These are phyloP conservation scores for Carpinus viminea DNA, from an alignment of 306 rosid species.

Conservation along the genomic window DNA sequence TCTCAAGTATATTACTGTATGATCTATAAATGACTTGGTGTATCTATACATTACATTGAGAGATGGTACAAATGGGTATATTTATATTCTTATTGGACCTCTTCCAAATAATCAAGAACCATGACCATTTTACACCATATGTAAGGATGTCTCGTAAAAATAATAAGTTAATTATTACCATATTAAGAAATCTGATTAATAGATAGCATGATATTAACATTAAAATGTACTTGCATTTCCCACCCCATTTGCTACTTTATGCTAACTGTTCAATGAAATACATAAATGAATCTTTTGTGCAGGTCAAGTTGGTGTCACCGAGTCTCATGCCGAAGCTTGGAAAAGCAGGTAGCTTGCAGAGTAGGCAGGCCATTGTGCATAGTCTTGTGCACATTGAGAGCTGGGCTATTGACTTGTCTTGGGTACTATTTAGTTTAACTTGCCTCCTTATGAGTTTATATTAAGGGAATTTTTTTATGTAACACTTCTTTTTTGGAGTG, in stretches of 20 bases:
- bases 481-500: background rate
- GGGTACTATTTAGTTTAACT: conserved; percentile 49
- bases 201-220: no score
- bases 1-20: no score
- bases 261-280: conserved; percentile 37
- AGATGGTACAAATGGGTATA: no score
- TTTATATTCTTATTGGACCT: no score
- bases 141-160: no score
- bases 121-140: no score
- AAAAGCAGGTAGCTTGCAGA: conserved; percentile 91
- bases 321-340: conserved; percentile 90
- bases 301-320: conserved; percentile 78
- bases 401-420: conserved; percentile 92
- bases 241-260: background rate
- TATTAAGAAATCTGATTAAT: no score
- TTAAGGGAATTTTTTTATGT: background rate
- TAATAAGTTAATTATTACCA: no score
- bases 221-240: background rate
- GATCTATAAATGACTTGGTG: no score
- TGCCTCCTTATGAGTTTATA: background rate
- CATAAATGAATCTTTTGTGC: background rate
- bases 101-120: no score
- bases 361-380: conserved; percentile 81
- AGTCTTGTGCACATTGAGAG: conserved; percentile 88
- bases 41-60: no score